Evolutionary conservation across 1,139 yeast species (phyloP).

Genomic region (Pichia sp.): DNA sequence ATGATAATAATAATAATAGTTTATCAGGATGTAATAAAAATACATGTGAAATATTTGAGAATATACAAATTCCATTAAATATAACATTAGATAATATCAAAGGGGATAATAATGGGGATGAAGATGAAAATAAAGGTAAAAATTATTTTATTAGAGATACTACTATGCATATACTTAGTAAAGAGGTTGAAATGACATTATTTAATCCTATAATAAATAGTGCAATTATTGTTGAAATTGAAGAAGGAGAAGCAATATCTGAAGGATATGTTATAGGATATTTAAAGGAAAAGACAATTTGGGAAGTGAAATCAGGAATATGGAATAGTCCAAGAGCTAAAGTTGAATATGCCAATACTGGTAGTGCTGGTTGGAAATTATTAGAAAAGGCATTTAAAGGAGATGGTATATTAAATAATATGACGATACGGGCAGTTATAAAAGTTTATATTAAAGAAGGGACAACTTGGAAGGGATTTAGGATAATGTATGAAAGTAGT

Average conservation of each 20-base stretch:
- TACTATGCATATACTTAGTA: conserved; percentile 45
- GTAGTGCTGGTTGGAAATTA: conserved; percentile 44
- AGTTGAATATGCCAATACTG: conserved; percentile 34
- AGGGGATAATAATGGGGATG: no score
- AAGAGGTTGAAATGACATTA: conserved; percentile 46
- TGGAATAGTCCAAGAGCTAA: conserved; percentile 45
- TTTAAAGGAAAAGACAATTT: conserved; percentile 32
- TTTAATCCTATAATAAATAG: conserved; percentile 47
- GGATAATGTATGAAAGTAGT: conserved; percentile 3
- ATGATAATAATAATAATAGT: conserved; percentile 21
- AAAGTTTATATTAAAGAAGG: conserved; percentile 32
- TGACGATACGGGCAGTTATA: conserved; percentile 33
- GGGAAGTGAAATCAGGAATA: conserved; percentile 45
- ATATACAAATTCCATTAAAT: conserved; percentile 4
- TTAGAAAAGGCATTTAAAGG: conserved; percentile 46
- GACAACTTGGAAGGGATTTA: conserved; percentile 4
- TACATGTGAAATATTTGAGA: conserved; percentile 1
- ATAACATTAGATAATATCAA: conserved; percentile 1
- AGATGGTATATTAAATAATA: conserved; percentile 38
- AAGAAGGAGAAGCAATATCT: conserved; percentile 41
- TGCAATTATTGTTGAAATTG: conserved; percentile 35
- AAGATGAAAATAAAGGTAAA: background rate
- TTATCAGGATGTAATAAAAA: background rate
- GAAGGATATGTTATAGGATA: conserved; percentile 43
- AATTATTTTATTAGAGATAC: conserved; percentile 37